Evolutionary conservation across 805 yeast genomes (phyloP).

Genomic region (Metschnikowia kofuensis): DNA sequence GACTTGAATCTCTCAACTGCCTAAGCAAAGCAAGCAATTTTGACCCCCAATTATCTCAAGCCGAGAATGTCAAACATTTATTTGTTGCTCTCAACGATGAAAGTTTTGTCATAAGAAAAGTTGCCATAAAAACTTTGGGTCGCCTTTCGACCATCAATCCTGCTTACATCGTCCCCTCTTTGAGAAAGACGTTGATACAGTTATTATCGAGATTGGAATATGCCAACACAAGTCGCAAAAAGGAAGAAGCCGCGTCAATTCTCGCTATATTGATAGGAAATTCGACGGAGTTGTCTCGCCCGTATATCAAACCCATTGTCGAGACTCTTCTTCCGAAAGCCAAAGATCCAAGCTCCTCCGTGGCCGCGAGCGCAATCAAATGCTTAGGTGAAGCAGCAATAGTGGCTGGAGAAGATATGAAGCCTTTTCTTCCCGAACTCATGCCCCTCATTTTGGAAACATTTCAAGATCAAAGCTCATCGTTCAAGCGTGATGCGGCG

Average conservation of each 20-base stretch:
- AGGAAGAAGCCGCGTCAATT: slow-evolving; percentile 82
- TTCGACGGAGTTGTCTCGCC: slow-evolving; percentile 79
- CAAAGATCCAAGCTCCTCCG: slow-evolving; percentile 68
- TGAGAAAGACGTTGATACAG: slow-evolving; percentile 83
- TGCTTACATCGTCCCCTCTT: slow-evolving; percentile 90
- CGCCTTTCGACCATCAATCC: slow-evolving; percentile 85
- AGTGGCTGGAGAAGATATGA: slow-evolving; percentile 84
- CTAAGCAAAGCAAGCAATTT: slow-evolving; percentile 61
- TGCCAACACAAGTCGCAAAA: slow-evolving; percentile 67
- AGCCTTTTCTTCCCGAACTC: slow-evolving; percentile 64
- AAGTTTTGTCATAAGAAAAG: slow-evolving; percentile 74
- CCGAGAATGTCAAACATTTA: slow-evolving; percentile 79
- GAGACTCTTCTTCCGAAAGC: slow-evolving; percentile 79
- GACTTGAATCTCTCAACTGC: slow-evolving; percentile 73
- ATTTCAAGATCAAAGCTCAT: slow-evolving; percentile 89
- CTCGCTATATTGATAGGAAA: slow-evolving; percentile 71
- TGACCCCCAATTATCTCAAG: slow-evolving; percentile 92
- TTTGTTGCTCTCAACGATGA: slow-evolving; percentile 93
- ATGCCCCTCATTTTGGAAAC: slow-evolving; percentile 89
- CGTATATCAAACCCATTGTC: slow-evolving; percentile 88
- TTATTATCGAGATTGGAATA: slow-evolving; percentile 81
- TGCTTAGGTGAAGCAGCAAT: slow-evolving; percentile 88
- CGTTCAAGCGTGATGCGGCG: slow-evolving; percentile 85
- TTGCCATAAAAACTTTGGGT: slow-evolving; percentile 77
- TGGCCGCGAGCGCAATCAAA: slow-evolving; percentile 78